A percentile compares a stretch with the other conserved stretches of the same genome.
Evolutionary conservation across 164 flowering plant genomes (phyloP).

Genomic region (Piper longum): DNA sequence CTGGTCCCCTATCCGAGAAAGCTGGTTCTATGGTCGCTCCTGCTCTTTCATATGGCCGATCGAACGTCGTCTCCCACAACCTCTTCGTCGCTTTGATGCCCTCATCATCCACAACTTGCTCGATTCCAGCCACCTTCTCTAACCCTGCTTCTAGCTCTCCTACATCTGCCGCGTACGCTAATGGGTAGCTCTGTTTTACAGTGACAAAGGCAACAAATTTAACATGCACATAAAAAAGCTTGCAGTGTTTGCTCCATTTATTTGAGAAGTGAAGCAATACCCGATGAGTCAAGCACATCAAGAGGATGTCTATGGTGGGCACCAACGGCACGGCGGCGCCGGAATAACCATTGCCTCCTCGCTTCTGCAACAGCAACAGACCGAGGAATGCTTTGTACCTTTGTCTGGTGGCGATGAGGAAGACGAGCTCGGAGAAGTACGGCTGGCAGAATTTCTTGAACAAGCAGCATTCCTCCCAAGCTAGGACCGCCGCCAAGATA

Average conservation of each 20-base stretch:
- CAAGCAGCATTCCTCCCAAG: conserved; percentile 23
- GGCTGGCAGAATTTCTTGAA: conserved; percentile 39
- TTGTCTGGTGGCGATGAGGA: conserved; percentile 59
- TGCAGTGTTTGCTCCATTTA: too few relatives aligned
- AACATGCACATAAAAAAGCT: neutral
- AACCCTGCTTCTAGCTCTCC: conserved; percentile 38
- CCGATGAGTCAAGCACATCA: conserved; percentile 86
- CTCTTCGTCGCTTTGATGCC: conserved; percentile 38
- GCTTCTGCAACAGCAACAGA: conserved; percentile 27
- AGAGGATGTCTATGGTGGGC: conserved; percentile 62
- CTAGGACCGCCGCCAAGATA: conserved; percentile 23
- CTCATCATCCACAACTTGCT: conserved; percentile 33
- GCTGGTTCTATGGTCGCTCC: conserved; percentile 29
- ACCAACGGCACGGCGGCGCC: conserved; percentile 24
- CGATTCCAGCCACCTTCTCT: conserved; percentile 28
- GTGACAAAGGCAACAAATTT: neutral
- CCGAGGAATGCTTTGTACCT: conserved; percentile 55
- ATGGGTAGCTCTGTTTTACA: conserved; percentile 68
- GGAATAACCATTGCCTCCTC: conserved; percentile 11
- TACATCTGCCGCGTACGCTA: conserved; percentile 51
- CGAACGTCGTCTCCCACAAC: conserved; percentile 61
- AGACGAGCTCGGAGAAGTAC: conserved; percentile 51
- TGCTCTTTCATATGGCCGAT: conserved; percentile 85
- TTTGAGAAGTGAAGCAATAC: conserved; percentile 15
- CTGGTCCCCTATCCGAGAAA: conserved; percentile 14